Conservation (phyloP, 306 rosid species). For the Glycine tomentella region DNA sequence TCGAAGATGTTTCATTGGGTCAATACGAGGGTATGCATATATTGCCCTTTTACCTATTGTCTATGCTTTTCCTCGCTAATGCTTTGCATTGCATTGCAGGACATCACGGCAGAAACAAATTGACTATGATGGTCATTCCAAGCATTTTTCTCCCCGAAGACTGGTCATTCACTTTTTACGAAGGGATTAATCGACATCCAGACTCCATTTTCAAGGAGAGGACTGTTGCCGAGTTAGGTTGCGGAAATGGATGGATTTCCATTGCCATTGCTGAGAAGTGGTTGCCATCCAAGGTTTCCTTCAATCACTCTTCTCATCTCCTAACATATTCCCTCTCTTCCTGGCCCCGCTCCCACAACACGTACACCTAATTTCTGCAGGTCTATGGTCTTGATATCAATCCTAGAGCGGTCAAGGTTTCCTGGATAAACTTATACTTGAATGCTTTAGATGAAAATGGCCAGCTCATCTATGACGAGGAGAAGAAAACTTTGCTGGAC, state of each 20-base stretch:
- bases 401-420: conserved; percentile 89
- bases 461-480: conserved; percentile 73
- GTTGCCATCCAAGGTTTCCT: conserved; percentile 84
- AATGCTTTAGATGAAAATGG: conserved; percentile 91
- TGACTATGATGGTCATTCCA: conserved; percentile 95
- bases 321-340: neutral
- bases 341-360: neutral
- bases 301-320: neutral
- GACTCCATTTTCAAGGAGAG: conserved; percentile 90
- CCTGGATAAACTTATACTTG: conserved; percentile 89
- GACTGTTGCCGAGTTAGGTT: conserved; percentile 87
- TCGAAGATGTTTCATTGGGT: conserved; percentile 82
- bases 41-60: no score
- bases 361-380: conserved; percentile 49
- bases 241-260: conserved; percentile 99
- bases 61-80: neutral
- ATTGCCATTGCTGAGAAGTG: conserved; percentile 96
- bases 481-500: conserved; percentile 86
- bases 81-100: conserved; percentile 55
- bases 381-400: conserved; percentile 96
- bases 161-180: conserved; percentile 95
- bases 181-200: conserved; percentile 86
- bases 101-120: conserved; percentile 74
- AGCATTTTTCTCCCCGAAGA: conserved; percentile 96
- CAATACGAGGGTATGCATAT: conserved; percentile 63